These are phyloP conservation scores for Conticribra weissflogii DNA, from an alignment of 108 stramenopile genomes.

Conservation along the genomic window DNA sequence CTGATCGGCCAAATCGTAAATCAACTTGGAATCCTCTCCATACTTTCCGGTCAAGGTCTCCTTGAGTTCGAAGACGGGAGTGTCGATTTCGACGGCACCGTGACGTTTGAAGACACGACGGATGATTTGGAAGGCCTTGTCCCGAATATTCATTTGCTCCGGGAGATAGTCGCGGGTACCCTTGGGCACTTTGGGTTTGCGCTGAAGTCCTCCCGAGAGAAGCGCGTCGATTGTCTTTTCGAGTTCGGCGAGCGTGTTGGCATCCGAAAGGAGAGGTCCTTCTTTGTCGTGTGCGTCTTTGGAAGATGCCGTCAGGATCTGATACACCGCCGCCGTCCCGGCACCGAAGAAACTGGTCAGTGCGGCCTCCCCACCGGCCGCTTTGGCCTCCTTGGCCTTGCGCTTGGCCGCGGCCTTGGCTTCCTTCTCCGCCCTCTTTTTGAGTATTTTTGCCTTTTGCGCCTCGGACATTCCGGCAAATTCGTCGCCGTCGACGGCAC, in stretches of 20 bases:
- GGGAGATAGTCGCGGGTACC: constrained; percentile 83
- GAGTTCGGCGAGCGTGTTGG: constrained; percentile 31
- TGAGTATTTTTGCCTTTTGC: constrained; percentile 72
- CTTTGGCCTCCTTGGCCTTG: constrained; percentile 70
- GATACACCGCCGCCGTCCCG: constrained; percentile 51
- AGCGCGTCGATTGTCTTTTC: constrained; percentile 42
- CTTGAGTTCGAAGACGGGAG: constrained; percentile 92
- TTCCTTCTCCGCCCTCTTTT: constrained; percentile 82
- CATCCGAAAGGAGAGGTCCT: constrained; percentile 11
- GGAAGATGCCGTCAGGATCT: constrained; percentile 18
- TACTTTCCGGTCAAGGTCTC: constrained; percentile 94
- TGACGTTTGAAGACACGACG: constrained; percentile 90
- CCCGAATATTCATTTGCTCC: constrained; percentile 88
- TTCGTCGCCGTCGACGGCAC: constrained; percentile 38
- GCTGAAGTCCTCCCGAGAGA: constrained; percentile 58
- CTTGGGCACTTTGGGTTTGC: constrained; percentile 84
- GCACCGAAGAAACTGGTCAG: constrained; percentile 59
- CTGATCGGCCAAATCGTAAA: constrained; percentile 94
- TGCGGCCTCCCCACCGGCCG: constrained; percentile 53
- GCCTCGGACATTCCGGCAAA: constrained; percentile 66
- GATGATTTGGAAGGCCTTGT: constrained; percentile 82
- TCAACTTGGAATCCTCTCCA: constrained; percentile 91
- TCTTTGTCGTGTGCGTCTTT: background rate
- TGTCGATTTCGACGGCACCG: constrained; percentile 93
- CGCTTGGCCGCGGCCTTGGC: constrained; percentile 81